Evolutionary conservation across 257 asterid genomes (phyloP), one percentile per base, ranked within the genome.

Genomic region (Craterostigma plantagineum): DNA sequence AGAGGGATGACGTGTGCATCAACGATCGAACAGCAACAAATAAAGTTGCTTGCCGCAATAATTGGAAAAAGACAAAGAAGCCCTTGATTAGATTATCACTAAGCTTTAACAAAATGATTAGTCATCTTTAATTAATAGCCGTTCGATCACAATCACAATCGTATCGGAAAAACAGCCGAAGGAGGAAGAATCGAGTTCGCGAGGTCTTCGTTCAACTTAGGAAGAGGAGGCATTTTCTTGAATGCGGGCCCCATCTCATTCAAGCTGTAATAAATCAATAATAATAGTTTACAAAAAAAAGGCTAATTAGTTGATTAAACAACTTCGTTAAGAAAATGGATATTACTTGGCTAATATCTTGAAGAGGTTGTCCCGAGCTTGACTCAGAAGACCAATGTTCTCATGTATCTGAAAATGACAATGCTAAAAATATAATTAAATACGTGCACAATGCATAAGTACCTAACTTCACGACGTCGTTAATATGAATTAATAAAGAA

Each of bases 281-380:
- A 43, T 35, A 38, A 38, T 16, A 34, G 50, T 52, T n/a, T n/a
- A n/a, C n/a, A n/a, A n/a, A n/a, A n/a, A n/a, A n/a, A n/a, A n/a
- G n/a, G n/a, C n/a, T n/a, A n/a, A n/a, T n/a, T n/a, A n/a, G 12
- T 11, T 11, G 16, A 15, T 7, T 18, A 10, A 38, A 37, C 33
- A 35, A 8, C 16, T 14, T 14, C 9, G 14, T n/a, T n/a, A n/a
- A n/a, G 63, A 50, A 47, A 50, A 1, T 14, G n/a, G 3, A 10
- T n/a, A n/a, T n/a, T 76, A 81, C 97, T 70, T 78, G 64, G 54
- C 53, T 62, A 78, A 45, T 38, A 81, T 66, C 34, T 55, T 65
- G 61, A 56, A 63, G 74, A 87, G 61, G 70, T 87, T 87, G 9
- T 79, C 80, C 36, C 92, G 84, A 59, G 85, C 84, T 65, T 70